A percentile compares a stretch with the other conserved stretches of the same genome.
Conservation (phyloP, 78 protist genomes). For the Bigelowiella natans region DNA sequence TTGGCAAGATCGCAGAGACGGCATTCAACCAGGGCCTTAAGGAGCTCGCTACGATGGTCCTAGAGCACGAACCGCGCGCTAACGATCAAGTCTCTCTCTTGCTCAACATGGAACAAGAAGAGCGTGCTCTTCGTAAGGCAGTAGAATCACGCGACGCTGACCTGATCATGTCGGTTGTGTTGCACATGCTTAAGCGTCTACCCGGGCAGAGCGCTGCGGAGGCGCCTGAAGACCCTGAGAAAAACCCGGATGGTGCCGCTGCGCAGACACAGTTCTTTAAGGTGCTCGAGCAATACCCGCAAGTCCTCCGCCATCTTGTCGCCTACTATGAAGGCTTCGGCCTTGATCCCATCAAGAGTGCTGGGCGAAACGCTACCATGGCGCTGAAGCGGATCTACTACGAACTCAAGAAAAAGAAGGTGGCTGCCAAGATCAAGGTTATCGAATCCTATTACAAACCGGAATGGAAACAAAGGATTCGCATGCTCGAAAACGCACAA, state of each 20-base stretch:
- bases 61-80: background rate
- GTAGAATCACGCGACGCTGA: too few species aligned
- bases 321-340: background rate
- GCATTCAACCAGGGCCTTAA: background rate
- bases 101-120: background rate
- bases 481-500: background rate
- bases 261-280: background rate
- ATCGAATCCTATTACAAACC: background rate
- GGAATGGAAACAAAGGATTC: background rate
- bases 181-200: too few species aligned
- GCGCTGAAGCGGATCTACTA: too few species aligned
- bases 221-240: too few species aligned
- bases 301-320: background rate
- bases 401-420: too few species aligned
- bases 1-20: background rate
- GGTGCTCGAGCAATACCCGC: background rate
- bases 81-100: background rate
- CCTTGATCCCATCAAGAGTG: too few species aligned
- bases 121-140: too few species aligned
- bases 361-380: too few species aligned
- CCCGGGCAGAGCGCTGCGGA: too few species aligned
- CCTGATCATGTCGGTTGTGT: too few species aligned
- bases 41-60: background rate
- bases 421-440: background rate
- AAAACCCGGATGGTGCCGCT: too few species aligned